These are phyloP conservation scores for Pyronema domesticum DNA, from an alignment of 495 filamentous ascomycete species.

Conservation along the genomic window DNA sequence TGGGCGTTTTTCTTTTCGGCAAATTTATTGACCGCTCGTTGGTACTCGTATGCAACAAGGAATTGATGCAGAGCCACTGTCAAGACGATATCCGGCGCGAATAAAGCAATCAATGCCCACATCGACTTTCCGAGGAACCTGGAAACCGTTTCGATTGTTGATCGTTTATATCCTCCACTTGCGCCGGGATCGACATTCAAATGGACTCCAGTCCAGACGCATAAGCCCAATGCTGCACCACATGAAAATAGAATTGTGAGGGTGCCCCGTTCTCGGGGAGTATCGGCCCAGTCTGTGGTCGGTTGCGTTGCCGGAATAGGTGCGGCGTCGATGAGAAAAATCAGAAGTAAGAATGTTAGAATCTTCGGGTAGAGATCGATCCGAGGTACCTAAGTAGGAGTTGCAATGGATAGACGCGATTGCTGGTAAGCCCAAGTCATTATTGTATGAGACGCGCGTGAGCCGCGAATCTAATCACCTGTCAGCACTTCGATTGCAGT, in stretches of 20 bases:
- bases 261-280: neutral
- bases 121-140: neutral
- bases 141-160: neutral
- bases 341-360: too few species aligned
- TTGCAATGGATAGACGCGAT: too few species aligned
- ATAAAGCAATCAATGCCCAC: slow-evolving; percentile 1
- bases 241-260: neutral
- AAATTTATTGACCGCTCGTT: neutral
- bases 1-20: neutral
- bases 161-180: neutral
- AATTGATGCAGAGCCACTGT: neutral
- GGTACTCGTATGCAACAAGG: neutral
- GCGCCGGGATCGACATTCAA: neutral
- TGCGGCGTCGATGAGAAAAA: neutral
- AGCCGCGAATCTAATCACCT: too few species aligned
- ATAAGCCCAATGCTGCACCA: neutral
- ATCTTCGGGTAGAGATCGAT: too few species aligned
- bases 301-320: neutral
- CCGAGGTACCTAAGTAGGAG: too few species aligned
- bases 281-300: neutral
- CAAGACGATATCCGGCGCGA: slow-evolving; percentile 1
- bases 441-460: too few species aligned
- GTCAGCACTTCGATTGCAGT: too few species aligned
- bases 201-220: slow-evolving; percentile 1
- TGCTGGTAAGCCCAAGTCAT: too few species aligned